Conservation (phyloP, 768 basidiomycete genomes). For the Fibroporia radiculosa region DNA sequence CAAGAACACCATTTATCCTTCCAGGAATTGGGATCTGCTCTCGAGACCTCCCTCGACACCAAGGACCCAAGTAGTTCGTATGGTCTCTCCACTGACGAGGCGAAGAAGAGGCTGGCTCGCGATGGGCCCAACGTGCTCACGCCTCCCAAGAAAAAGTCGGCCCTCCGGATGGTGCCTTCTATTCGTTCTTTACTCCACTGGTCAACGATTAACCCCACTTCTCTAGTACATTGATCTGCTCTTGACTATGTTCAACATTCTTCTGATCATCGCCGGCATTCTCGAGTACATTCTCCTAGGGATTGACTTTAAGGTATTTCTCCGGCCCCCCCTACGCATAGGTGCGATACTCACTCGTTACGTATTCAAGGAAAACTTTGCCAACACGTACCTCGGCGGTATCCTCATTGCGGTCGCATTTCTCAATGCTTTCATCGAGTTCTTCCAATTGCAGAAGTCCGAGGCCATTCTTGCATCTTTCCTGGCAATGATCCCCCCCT, state of each 20-base stretch:
- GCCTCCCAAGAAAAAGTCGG: conserved; percentile 60
- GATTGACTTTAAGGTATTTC: conserved; percentile 46
- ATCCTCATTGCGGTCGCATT: conserved; percentile 64
- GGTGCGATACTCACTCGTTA: background rate
- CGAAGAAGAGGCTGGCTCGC: conserved; percentile 41
- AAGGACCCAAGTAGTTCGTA: conserved; percentile 43
- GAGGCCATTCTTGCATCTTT: conserved; percentile 68
- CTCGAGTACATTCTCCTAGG: conserved; percentile 61
- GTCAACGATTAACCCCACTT: conserved; percentile 1
- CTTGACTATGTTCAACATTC: conserved; percentile 54
- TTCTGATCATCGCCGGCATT: conserved; percentile 58
- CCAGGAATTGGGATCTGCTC: conserved; percentile 28
- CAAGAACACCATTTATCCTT: conserved; percentile 46
- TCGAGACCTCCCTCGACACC: conserved; percentile 43
- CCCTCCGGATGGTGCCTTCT: conserved; percentile 46
- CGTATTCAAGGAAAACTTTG: conserved; percentile 42
- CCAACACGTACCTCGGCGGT: conserved; percentile 62
- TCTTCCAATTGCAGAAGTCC: conserved; percentile 64
- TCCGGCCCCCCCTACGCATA: background rate
- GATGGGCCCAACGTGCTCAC: conserved; percentile 60
- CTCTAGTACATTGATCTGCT: conserved; percentile 56
- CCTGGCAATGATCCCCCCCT: conserved; percentile 66
- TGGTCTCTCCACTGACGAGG: conserved; percentile 47
- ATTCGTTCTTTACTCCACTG: conserved; percentile 3
- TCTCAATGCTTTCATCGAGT: conserved; percentile 64